Evolutionary conservation across 2,329 filamentous ascomycete species (phyloP).

Genomic region (Talaromyces sp.): DNA sequence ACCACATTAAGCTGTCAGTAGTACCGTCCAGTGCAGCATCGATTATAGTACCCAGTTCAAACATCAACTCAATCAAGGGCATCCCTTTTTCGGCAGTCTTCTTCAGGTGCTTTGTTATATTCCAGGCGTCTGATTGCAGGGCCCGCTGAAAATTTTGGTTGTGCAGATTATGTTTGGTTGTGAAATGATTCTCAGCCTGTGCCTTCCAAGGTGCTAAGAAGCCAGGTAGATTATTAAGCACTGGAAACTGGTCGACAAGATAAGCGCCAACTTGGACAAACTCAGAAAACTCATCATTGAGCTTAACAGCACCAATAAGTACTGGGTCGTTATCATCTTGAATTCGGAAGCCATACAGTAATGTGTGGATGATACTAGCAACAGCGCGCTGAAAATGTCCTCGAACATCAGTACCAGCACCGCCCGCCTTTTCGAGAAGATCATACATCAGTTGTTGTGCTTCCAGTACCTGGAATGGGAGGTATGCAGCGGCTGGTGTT

Average conservation of each 20-base stretch:
- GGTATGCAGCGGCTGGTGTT: constrained; percentile 13
- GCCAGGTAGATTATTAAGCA: constrained; percentile 40
- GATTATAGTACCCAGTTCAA: constrained; percentile 41
- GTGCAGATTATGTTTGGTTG: constrained; percentile 15
- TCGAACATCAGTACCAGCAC: constrained; percentile 6
- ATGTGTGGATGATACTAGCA: constrained; percentile 12
- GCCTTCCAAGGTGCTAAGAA: constrained; percentile 43
- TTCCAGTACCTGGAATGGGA: constrained; percentile 12
- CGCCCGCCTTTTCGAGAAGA: constrained; percentile 1
- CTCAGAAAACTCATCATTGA: constrained; percentile 37
- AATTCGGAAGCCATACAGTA: constrained; percentile 25
- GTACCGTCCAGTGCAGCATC: constrained; percentile 47
- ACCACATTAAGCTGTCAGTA: constrained; percentile 12
- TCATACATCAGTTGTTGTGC: constrained; percentile 13
- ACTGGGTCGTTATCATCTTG: constrained; percentile 24
- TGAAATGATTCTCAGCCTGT: constrained; percentile 12
- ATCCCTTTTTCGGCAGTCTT: constrained; percentile 24
- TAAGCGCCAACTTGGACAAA: constrained; percentile 41
- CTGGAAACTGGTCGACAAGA: constrained; percentile 43
- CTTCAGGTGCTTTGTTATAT: constrained; percentile 3
- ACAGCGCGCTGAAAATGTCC: constrained; percentile 10
- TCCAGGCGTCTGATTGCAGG: background rate
- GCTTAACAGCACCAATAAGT: background rate
- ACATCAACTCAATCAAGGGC: constrained; percentile 40
- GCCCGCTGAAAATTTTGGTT: constrained; percentile 11